These are phyloP conservation scores for Austroboletus eburneus DNA, from an alignment of 768 basidiomycete species.

Conservation along the genomic window DNA sequence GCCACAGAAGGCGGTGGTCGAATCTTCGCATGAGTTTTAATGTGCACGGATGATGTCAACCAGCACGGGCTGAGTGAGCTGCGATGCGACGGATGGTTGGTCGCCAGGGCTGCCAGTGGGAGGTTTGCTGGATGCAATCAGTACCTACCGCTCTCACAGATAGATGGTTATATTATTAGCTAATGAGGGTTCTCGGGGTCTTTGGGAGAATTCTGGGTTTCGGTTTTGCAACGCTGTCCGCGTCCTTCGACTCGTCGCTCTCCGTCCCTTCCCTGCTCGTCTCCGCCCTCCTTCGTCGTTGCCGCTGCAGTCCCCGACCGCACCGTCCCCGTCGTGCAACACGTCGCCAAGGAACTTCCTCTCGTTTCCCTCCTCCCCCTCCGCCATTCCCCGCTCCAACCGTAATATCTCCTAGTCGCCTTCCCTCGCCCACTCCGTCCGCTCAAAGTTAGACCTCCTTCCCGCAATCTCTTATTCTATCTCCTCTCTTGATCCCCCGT, in stretches of 20 bases:
- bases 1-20: no score
- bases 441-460: conserved; percentile 19
- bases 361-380: conserved; percentile 26
- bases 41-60: no score
- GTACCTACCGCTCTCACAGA: no score
- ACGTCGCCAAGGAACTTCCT: conserved; percentile 14
- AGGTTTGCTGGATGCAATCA: no score
- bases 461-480: conserved; percentile 17
- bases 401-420: conserved; percentile 27
- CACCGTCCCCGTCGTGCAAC: conserved; percentile 24
- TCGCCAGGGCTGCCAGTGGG: no score
- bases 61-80: no score
- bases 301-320: conserved; percentile 14
- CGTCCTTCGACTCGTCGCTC: conserved; percentile 31
- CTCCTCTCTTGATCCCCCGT: conserved; percentile 19
- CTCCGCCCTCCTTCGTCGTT: conserved; percentile 24
- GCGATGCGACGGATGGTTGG: no score
- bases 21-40: no score
- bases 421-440: conserved; percentile 22
- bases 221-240: conserved; percentile 32
- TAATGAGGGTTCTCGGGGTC: conserved; percentile 25
- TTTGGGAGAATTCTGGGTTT: conserved; percentile 34
- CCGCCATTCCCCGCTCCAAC: conserved; percentile 10
- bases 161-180: conserved; percentile 17
- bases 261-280: conserved; percentile 27